Evolutionary conservation across 1,284 basidiomycete genomes (phyloP).

Genomic region (Athelia psychrophila): DNA sequence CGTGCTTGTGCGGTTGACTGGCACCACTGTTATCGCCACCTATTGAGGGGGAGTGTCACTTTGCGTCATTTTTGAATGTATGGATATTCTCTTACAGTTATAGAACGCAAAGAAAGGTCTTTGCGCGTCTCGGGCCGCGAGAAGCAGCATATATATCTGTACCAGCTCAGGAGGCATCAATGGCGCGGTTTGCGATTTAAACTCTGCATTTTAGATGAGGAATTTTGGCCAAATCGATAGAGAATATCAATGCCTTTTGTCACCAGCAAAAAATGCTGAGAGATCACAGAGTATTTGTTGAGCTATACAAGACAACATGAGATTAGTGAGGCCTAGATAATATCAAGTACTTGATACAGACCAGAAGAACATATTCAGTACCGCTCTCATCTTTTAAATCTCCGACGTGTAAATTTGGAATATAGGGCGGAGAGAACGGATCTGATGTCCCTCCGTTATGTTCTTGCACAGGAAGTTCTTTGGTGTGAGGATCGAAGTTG

Average conservation of each 20-base stretch:
- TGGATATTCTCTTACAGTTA: conserved; percentile 81
- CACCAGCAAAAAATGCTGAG: conserved; percentile 78
- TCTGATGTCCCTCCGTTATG: conserved; percentile 35
- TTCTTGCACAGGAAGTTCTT: conserved; percentile 6
- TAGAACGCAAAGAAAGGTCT: conserved; percentile 77
- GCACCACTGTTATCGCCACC: conserved; percentile 82
- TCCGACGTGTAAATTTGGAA: conserved; percentile 68
- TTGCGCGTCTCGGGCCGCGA: conserved; percentile 61
- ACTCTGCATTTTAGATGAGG: conserved; percentile 42
- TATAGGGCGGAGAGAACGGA: conserved; percentile 83
- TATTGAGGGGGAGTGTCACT: conserved; percentile 20
- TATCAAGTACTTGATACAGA: conserved; percentile 42
- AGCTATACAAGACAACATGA: conserved; percentile 41
- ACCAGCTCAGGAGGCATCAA: conserved; percentile 76
- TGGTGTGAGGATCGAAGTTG: conserved; percentile 33
- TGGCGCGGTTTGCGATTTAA: conserved; percentile 73
- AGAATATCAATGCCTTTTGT: conserved; percentile 61
- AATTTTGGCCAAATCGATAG: not conserved
- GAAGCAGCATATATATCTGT: conserved; percentile 66
- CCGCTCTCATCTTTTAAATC: conserved; percentile 63
- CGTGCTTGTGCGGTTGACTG: conserved; percentile 84
- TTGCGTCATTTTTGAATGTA: not conserved
- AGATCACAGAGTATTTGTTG: conserved; percentile 84
- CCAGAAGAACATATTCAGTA: conserved; percentile 72
- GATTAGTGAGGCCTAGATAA: not conserved